Evolutionary conservation across 2,329 filamentous ascomycete species (phyloP).

Genomic region (Penicillium digitatum): DNA sequence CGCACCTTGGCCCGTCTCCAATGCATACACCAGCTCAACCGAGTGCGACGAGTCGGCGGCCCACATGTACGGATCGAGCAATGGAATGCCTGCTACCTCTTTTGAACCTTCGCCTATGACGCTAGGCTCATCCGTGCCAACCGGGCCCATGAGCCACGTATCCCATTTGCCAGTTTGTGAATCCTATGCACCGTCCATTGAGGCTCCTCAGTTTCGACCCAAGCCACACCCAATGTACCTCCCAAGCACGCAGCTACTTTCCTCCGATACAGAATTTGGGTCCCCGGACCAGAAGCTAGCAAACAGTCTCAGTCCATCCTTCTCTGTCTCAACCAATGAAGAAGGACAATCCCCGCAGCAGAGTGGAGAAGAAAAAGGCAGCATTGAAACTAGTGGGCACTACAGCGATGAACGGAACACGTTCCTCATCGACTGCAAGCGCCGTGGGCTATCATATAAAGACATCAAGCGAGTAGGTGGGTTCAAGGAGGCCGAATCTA

Average conservation of each 20-base stretch:
- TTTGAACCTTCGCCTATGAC: not conserved
- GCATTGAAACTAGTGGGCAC: constrained; percentile 11
- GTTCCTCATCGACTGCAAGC: constrained; percentile 42
- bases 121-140: not conserved
- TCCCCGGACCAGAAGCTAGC: not conserved
- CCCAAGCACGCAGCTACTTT: not conserved
- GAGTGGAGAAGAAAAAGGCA: not conserved
- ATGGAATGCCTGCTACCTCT: not conserved
- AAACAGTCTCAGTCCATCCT: not conserved
- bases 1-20: not conserved
- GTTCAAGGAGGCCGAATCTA: constrained; percentile 48
- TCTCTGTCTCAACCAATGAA: not conserved
- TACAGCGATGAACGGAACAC: constrained; percentile 32
- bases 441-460: constrained; percentile 45
- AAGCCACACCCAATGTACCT: not conserved
- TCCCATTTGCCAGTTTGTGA: not conserved
- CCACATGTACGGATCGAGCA: not conserved
- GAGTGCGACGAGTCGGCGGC: not conserved
- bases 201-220: no score
- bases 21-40: not conserved
- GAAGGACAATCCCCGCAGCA: not conserved
- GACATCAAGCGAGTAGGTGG: constrained; percentile 44
- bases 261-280: not conserved
- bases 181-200: not conserved
- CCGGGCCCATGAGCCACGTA: not conserved